Percentiles rank a stretch among this genome's conserved stretches.
phyloP scores from a whole-genome alignment of 106 monocot species.

The Phalaenopsis equestris region DNA sequence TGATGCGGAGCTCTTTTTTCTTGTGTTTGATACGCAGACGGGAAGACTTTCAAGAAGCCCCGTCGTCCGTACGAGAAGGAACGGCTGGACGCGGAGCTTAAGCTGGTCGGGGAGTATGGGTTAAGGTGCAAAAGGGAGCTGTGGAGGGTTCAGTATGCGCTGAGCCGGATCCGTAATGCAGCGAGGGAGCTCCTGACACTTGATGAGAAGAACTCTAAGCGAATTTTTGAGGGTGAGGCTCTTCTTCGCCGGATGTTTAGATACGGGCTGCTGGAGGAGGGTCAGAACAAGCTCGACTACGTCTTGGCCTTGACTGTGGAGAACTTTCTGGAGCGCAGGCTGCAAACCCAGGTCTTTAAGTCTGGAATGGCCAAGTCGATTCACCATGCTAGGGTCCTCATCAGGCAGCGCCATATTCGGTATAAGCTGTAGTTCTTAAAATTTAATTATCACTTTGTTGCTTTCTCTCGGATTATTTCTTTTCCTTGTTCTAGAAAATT shows the following conservation, averaged over 20 bases:
- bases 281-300: conserved; percentile 87
- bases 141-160: conserved; percentile 81
- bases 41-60: conserved; percentile 97
- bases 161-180: conserved; percentile 89
- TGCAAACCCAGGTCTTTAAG: conserved; percentile 90
- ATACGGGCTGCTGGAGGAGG: conserved; percentile 80
- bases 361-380: conserved; percentile 83
- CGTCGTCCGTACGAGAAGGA: conserved; percentile 93
- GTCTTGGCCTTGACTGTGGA: conserved; percentile 82
- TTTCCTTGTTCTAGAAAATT: too few species aligned
- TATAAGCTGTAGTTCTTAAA: conserved; percentile 9
- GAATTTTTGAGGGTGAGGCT: conserved; percentile 90
- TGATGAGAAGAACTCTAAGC: conserved; percentile 71
- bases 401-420: conserved; percentile 89
- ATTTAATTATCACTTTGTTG: too few species aligned
- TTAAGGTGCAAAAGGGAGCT: conserved; percentile 85
- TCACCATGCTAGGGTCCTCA: conserved; percentile 81
- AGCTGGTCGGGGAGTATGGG: conserved; percentile 93
- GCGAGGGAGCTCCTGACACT: conserved; percentile 84
- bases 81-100: conserved; percentile 79
- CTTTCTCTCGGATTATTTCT: too few species aligned
- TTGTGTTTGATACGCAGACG: conserved; percentile 32
- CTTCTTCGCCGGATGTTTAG: conserved; percentile 72
- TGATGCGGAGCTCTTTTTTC: background rate
- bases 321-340: conserved; percentile 81